Conservation (phyloP, 1,284 basidiomycete species). For the Lentinula novae-zelandiae region DNA sequence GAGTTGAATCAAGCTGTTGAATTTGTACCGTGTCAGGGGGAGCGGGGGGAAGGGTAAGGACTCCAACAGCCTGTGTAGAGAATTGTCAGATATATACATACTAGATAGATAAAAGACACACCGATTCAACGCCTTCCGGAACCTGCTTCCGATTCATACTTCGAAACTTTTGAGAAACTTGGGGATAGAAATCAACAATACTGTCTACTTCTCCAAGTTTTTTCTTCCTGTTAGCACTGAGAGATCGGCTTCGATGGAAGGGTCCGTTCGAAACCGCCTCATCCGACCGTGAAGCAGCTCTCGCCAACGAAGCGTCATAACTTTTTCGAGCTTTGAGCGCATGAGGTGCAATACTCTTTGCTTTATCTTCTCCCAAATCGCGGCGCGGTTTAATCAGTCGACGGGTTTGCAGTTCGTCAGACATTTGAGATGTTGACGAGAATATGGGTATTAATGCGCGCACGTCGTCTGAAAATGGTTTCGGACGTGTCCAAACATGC, state of each 20-base stretch:
- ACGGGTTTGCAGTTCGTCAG: conserved; percentile 22
- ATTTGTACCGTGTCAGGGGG: not conserved
- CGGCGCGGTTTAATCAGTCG: conserved; percentile 37
- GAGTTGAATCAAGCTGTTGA: not conserved
- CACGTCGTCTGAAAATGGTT: not conserved
- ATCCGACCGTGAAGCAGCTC: not conserved
- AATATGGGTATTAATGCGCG: not conserved
- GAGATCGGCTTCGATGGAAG: conserved; percentile 4
- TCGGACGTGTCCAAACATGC: not conserved
- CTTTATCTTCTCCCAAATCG: conserved; percentile 30
- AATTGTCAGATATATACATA: not conserved
- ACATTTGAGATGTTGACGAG: not conserved
- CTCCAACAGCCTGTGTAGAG: not conserved
- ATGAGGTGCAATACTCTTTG: conserved; percentile 27
- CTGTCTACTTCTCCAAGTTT: conserved; percentile 4
- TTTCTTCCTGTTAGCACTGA: not conserved
- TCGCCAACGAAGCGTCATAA: conserved; percentile 6
- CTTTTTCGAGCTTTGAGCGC: conserved; percentile 8
- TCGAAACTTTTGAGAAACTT: conserved; percentile 22
- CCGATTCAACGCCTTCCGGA: not conserved
- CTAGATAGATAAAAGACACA: not conserved
- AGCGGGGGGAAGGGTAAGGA: no score
- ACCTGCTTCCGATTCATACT: not conserved
- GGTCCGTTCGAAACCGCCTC: not conserved
- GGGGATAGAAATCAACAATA: conserved; percentile 16